A percentile compares a stretch with the other conserved stretches of the same genome.
Evolutionary conservation across 2,329 filamentous ascomycete genomes (phyloP).

Genomic region (Phyllachora maydis): DNA sequence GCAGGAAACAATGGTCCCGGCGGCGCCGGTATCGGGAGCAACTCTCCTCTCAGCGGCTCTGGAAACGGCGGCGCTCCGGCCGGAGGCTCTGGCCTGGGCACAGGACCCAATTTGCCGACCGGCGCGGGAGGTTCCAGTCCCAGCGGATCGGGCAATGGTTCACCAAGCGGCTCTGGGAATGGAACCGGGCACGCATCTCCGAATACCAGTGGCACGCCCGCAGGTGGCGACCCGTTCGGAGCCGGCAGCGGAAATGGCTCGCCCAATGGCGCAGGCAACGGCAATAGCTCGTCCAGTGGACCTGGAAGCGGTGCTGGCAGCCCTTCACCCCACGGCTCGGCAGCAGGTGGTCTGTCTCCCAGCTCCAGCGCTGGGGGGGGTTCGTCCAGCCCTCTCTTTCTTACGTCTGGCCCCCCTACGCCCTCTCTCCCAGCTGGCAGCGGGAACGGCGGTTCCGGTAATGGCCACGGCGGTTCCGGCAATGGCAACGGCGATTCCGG

Average conservation of each 20-base stretch:
- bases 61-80: not conserved
- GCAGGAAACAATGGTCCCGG: not conserved
- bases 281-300: not conserved
- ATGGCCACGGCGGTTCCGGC: not conserved
- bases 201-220: not conserved
- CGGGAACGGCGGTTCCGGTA: not conserved
- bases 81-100: not conserved
- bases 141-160: too few relatives aligned
- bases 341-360: too few relatives aligned
- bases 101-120: not conserved
- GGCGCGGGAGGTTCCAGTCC: too few relatives aligned
- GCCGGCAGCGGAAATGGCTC: conserved; percentile 1
- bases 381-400: too few relatives aligned
- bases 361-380: too few relatives aligned
- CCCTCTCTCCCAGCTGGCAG: too few relatives aligned
- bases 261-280: conserved; percentile 2
- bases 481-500: not conserved
- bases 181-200: not conserved
- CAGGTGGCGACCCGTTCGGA: not conserved
- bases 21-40: not conserved
- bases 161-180: conserved; percentile 1
- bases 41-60: not conserved
- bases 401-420: too few relatives aligned
- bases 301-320: too few relatives aligned
- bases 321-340: too few relatives aligned